Base-by-base conservation (phyloP, 257 asterid genomes). In the Solanum paucissectum region DNA sequence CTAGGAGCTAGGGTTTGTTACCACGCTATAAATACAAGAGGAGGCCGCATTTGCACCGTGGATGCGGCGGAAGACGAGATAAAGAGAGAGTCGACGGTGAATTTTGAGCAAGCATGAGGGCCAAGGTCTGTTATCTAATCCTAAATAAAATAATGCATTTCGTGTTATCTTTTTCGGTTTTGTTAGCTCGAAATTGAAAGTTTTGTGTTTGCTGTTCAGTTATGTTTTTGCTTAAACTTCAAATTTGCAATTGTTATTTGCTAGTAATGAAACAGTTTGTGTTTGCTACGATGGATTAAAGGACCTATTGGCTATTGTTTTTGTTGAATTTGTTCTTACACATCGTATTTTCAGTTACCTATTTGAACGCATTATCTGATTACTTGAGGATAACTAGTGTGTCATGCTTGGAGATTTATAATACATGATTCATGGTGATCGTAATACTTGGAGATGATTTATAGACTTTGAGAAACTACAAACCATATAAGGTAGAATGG, bases 21-120 rank as follows among this genome's bases (percentile, higher is more conserved):
- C 60, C 29, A 12, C 83, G 20, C 12, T 87, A 62, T 79, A 86
- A 76, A 87, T 81, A 68, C 1, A 12, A 20, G 46, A 62, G 64
- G 88, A 60, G 72, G 79, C 85, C 18, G 23, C 55, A 8, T 10
- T 23, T 36, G 20, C 12, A 16, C 64, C 37, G 88, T 71, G 33
- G 68, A 76, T n/a, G 58, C 79, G 44, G 49, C 77, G 14, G n/a
- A 40, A 46, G 88, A 64, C 55, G 86, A 83, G 86, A 12, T 38
- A 12, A 25, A 27, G 87, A 69, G 32, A 10, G 27, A 21, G 23
- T 16, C 20, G 74, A 14, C 38, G 16, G 13, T 25, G 72, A 36
- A 33, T 3, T 79, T 74, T 27, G 83, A 85, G 85, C 36, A 68
- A 66, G 29, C 79, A 88, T 88, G 90, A 88, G 90, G 85, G 90